Evolutionary conservation across 176 grass and related monocot genomes (phyloP).

Genomic region (Alopecurus myosuroides): DNA sequence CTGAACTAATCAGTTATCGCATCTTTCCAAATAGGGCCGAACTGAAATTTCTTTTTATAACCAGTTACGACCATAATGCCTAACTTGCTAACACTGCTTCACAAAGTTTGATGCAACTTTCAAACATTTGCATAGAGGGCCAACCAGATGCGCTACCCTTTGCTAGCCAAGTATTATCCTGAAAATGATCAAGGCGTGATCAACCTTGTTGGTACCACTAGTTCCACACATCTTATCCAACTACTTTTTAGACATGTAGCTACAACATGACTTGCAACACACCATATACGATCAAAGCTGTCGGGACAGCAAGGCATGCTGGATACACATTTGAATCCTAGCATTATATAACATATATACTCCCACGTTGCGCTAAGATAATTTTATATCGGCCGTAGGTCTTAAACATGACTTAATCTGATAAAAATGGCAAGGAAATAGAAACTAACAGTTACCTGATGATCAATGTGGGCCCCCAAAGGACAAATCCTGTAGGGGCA

Average conservation of each 20-base stretch:
- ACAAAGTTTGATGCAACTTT: background rate
- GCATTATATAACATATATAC: background rate
- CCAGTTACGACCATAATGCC: background rate
- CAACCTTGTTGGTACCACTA: background rate
- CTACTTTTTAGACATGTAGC: background rate
- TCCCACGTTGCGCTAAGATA: background rate
- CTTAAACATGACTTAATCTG: background rate
- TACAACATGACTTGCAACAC: background rate
- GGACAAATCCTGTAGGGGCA: constrained; percentile 97
- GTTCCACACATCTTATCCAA: constrained; percentile 4
- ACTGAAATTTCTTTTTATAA: background rate
- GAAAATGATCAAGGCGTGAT: background rate
- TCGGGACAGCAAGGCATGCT: background rate
- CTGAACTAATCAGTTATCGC: background rate
- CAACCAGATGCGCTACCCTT: background rate
- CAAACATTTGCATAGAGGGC: background rate
- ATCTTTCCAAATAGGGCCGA: background rate
- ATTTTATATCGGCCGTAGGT: background rate
- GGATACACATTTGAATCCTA: background rate
- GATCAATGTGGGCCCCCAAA: constrained; percentile 87
- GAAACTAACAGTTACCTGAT: constrained; percentile 50
- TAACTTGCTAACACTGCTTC: background rate
- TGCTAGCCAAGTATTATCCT: background rate
- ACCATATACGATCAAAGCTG: background rate
- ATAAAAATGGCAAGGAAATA: background rate